A percentile compares a stretch with the other conserved stretches of the same genome.
These are phyloP conservation scores for Orbilia quercus DNA, from an alignment of 2,329 filamentous ascomycete genomes.

Conservation along the genomic window DNA sequence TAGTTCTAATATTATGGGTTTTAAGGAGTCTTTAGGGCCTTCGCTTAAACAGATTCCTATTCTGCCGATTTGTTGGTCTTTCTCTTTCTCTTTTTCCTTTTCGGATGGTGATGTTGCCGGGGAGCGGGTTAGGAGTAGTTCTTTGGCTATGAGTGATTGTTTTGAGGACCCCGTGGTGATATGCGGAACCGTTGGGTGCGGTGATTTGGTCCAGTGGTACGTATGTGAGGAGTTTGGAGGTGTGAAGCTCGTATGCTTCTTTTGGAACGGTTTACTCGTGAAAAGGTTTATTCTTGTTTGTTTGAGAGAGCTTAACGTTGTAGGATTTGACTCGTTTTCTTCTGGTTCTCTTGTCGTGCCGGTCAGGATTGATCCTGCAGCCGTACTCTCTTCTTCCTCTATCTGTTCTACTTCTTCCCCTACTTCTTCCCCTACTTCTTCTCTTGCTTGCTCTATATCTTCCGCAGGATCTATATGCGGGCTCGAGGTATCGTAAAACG, in stretches of 20 bases:
- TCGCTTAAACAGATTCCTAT: slow-evolving; percentile 1
- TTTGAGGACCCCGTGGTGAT: too few species aligned
- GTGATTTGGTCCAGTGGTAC: not conserved
- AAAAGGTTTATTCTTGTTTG: too few species aligned
- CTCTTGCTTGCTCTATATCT: too few species aligned
- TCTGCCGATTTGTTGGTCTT: slow-evolving; percentile 9
- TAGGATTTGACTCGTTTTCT: too few species aligned
- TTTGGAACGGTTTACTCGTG: slow-evolving; percentile 5
- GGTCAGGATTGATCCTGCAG: too few species aligned
- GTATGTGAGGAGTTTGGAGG: not conserved
- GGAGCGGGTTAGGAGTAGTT: not conserved
- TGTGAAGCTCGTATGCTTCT: slow-evolving; percentile 12
- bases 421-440: too few species aligned
- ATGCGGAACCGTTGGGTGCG: not conserved
- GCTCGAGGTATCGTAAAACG: slow-evolving; percentile 1
- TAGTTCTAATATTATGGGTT: slow-evolving; percentile 16
- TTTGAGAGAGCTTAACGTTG: too few species aligned
- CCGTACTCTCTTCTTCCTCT: too few species aligned
- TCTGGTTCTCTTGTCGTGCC: too few species aligned
- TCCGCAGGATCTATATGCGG: too few species aligned
- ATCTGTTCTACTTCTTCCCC: too few species aligned
- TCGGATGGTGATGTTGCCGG: not conserved
- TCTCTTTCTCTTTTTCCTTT: not conserved
- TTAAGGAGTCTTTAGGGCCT: not conserved
- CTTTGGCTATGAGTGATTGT: not conserved